Evolutionary conservation across 768 basidiomycete species (phyloP), one percentile per base, ranked within the genome.

Genomic region (Gloeopeniophorella convolvens): DNA sequence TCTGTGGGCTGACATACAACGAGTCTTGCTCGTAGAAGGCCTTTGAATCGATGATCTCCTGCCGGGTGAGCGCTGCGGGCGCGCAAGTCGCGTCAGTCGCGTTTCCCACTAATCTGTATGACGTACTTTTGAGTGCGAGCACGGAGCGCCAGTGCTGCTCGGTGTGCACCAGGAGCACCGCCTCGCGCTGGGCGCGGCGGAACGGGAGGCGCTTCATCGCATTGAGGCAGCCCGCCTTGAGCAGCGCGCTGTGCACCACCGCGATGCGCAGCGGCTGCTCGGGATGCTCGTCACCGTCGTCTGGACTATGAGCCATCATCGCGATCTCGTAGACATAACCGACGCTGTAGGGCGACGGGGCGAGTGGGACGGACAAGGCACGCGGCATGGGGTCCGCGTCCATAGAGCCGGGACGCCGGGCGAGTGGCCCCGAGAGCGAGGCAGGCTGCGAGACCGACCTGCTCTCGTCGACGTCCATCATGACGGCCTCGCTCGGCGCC

Each of bases 111-210:
- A 10, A 16, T 41, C 40, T 23, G 21, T 13, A 15, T 23, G 28
- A 51, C 50, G 21, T 35, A 48, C 39, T 44, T 36, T 49, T 41
- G 1, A 60, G 42, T 9, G 80, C 82, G 50, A 85, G 72, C 18
- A 98, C 85, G 67, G 89, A 89, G 56, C 92, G 79, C 93, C 94
- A 97, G 56, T 91, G 88, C 42, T 86, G 87, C 59, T 87, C 82
- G 39, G 82, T 85, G 66, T 99, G 96, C 4, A 97, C 92, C 20
- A 97, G 80, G 49, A 90, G 67, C 11, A 82, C 88, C 68, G 98
- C 94, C 26, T 84, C 76, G 53, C 77, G 79, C 35, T 75, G 72
- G 11, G 87, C 90, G 42, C 79, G 74, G 43, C 89, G 75, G 59
- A 90, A 85, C 0, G 81, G 81, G 16, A 98, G 68, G 59, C 76